These are phyloP conservation scores for Serendipita sp. DNA, from an alignment of 768 basidiomycete genomes.

Conservation along the genomic window DNA sequence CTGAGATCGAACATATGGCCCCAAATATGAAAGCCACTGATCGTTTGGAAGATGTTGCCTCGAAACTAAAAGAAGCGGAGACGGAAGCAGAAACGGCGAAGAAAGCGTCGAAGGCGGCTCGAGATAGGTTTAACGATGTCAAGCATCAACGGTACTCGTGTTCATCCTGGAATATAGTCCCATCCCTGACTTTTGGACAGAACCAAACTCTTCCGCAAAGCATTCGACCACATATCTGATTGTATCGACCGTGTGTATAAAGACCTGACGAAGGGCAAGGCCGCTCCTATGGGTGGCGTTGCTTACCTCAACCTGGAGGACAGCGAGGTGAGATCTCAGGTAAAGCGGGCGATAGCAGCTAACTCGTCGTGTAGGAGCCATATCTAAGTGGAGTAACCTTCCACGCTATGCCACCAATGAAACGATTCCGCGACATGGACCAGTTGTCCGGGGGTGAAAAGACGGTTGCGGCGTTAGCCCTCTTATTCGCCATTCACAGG, in stretches of 20 bases:
- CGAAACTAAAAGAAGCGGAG: slow-evolving; percentile 75
- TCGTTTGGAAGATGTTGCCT: slow-evolving; percentile 72
- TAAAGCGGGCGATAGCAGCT: neutral
- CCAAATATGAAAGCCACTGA: slow-evolving; percentile 97
- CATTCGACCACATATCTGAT: slow-evolving; percentile 91
- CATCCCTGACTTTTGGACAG: slow-evolving; percentile 17
- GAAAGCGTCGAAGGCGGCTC: slow-evolving; percentile 75
- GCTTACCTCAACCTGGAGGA: slow-evolving; percentile 95
- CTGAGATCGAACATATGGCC: slow-evolving; percentile 83
- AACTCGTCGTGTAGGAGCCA: slow-evolving; percentile 41
- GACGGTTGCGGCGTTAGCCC: slow-evolving; percentile 91
- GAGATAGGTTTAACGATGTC: slow-evolving; percentile 80
- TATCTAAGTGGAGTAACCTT: slow-evolving; percentile 88
- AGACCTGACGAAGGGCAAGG: slow-evolving; percentile 90
- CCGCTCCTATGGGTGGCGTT: slow-evolving; percentile 86
- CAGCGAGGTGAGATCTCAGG: slow-evolving; percentile 48
- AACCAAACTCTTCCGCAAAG: slow-evolving; percentile 82
- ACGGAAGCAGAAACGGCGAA: slow-evolving; percentile 83
- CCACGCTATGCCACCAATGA: slow-evolving; percentile 99
- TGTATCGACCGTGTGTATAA: slow-evolving; percentile 93
- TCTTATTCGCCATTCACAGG: slow-evolving; percentile 96
- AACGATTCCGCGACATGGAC: slow-evolving; percentile 98
- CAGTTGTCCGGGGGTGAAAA: slow-evolving; percentile 97
- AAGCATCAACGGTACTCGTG: slow-evolving; percentile 26
- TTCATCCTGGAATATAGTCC: neutral